These are phyloP conservation scores for Candida piceae DNA, from an alignment of 805 yeast genomes.

Conservation along the genomic window DNA sequence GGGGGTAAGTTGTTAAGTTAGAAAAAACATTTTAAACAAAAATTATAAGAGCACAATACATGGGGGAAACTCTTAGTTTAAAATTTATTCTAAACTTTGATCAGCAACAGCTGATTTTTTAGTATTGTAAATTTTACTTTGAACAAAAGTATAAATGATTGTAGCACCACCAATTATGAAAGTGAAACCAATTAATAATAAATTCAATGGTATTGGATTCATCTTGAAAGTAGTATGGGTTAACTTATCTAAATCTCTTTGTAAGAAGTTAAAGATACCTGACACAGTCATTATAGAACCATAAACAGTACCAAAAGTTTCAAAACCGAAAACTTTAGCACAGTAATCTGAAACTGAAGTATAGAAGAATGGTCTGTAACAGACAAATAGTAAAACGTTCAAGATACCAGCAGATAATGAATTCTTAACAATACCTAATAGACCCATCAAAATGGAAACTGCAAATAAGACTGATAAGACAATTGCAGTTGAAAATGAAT, in stretches of 20 bases:
- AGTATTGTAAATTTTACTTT: conserved; percentile 20
- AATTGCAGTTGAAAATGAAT: conserved; percentile 40
- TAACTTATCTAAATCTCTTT: conserved; percentile 39
- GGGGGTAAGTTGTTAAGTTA: too few species aligned
- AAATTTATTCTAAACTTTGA: too few species aligned
- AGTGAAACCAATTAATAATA: conserved; percentile 35
- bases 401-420: conserved; percentile 37
- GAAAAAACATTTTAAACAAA: too few species aligned
- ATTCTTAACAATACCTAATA: conserved; percentile 40
- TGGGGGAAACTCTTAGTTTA: too few species aligned
- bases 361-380: conserved; percentile 53
- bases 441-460: conserved; percentile 41
- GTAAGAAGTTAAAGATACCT: conserved; percentile 46
- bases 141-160: conserved; percentile 35
- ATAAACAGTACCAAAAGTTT: conserved; percentile 55
- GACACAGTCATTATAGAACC: conserved; percentile 52
- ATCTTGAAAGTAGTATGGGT: conserved; percentile 49
- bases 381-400: conserved; percentile 44
- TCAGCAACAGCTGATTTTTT: conserved; percentile 10
- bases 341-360: conserved; percentile 54
- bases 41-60: too few species aligned
- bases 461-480: conserved; percentile 37
- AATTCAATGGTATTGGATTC: conserved; percentile 52
- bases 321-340: conserved; percentile 60
- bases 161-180: conserved; percentile 38